Evolutionary conservation across 177 flowering plant genomes (phyloP).

Genomic region (Vitis hybrid): DNA sequence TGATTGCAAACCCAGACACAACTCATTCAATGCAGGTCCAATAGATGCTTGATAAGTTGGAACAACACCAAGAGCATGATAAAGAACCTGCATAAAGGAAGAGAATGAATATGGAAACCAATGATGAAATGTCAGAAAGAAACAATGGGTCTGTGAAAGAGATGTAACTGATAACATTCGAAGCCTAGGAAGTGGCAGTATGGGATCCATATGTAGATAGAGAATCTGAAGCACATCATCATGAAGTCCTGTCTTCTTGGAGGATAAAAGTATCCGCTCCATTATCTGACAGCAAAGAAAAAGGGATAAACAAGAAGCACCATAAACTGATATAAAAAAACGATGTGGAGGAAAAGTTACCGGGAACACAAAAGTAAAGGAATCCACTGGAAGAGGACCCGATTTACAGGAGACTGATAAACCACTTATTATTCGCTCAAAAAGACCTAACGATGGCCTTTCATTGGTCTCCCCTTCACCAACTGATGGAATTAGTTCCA

Average conservation of each 20-base stretch:
- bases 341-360: constrained; percentile 33
- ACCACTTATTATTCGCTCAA: constrained; percentile 71
- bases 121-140: background rate
- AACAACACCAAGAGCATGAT: constrained; percentile 87
- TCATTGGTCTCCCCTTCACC: constrained; percentile 44
- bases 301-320: constrained; percentile 4
- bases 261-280: constrained; percentile 77
- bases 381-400: constrained; percentile 96
- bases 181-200: constrained; percentile 90
- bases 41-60: constrained; percentile 82
- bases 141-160: background rate
- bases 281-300: constrained; percentile 54
- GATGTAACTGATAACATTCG: constrained; percentile 87
- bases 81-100: constrained; percentile 70
- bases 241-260: constrained; percentile 91
- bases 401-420: constrained; percentile 71
- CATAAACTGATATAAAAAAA: background rate
- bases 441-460: constrained; percentile 57
- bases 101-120: constrained; percentile 6
- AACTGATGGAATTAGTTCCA: constrained; percentile 53
- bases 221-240: constrained; percentile 82
- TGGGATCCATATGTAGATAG: constrained; percentile 89
- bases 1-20: constrained; percentile 84
- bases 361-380: constrained; percentile 87
- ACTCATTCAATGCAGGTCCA: constrained; percentile 88